Evolutionary conservation across 2,329 filamentous ascomycete species (phyloP).

Genomic region (Fusarium mangiferae): DNA sequence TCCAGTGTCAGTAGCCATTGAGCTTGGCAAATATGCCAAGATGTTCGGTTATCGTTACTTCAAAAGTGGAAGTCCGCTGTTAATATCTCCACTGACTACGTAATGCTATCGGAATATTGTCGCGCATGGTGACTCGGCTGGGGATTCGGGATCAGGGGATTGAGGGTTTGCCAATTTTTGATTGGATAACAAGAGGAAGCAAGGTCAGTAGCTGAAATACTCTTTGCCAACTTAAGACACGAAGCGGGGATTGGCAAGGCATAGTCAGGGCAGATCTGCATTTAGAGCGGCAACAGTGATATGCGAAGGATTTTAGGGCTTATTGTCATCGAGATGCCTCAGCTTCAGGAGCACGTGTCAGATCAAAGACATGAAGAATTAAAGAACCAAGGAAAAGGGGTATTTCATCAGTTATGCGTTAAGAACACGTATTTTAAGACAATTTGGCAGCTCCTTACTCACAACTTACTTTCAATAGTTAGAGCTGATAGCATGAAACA

Average conservation of each 20-base stretch:
- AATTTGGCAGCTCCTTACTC: neutral
- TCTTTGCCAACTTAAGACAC: neutral
- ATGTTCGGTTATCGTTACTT: neutral
- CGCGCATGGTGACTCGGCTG: neutral
- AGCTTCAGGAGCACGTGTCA: neutral
- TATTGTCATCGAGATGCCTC: slow-evolving; percentile 2
- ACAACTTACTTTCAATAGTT: neutral
- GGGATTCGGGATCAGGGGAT: neutral
- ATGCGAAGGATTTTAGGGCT: slow-evolving; percentile 12
- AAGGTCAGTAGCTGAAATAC: neutral
- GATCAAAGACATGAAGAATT: too few species aligned
- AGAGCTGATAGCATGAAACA: too few species aligned
- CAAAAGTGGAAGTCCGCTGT: neutral
- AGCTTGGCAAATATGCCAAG: neutral
- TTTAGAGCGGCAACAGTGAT: neutral
- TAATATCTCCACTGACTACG: neutral
- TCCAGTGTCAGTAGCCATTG: neutral
- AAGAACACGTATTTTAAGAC: neutral
- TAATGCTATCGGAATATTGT: neutral
- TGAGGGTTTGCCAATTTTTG: neutral
- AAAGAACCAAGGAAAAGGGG: neutral
- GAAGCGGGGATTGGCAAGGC: neutral
- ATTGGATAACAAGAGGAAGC: neutral
- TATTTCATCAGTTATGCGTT: neutral
- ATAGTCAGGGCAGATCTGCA: neutral